Percentiles rank a stretch among this genome's conserved stretches.
Conservation (phyloP, 192 early-diverging fungal species). For the Umbelopsis ramanniana region DNA sequence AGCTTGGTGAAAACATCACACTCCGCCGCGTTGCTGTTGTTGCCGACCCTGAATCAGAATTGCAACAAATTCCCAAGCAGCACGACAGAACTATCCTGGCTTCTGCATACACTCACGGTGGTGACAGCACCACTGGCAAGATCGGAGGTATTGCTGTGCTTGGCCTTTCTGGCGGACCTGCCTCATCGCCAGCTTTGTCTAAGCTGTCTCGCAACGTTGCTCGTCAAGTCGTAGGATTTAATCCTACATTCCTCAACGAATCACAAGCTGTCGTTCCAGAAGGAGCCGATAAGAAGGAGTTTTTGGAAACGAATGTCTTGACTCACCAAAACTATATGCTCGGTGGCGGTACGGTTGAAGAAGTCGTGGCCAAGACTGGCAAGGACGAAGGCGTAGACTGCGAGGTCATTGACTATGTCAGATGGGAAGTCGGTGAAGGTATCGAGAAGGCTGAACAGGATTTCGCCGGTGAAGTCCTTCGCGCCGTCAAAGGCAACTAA, state of each 20-base stretch:
- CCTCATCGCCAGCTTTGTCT: constrained; percentile 44
- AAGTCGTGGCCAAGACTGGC: constrained; percentile 58
- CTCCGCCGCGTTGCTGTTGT: constrained; percentile 70
- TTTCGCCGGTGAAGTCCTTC: constrained; percentile 83
- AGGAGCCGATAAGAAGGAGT: constrained; percentile 44
- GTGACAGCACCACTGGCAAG: constrained; percentile 67
- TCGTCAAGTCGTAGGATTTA: constrained; percentile 87
- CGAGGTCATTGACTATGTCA: constrained; percentile 69
- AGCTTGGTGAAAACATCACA: constrained; percentile 88
- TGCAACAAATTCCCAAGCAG: constrained; percentile 10
- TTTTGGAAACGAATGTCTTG: constrained; percentile 61
- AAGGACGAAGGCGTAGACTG: constrained; percentile 53
- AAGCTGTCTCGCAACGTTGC: constrained; percentile 76
- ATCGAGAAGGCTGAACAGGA: constrained; percentile 75
- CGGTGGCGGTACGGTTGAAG: constrained; percentile 73
- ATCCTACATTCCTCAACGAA: constrained; percentile 61
- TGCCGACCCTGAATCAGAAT: constrained; percentile 25
- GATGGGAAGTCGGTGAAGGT: constrained; percentile 87
- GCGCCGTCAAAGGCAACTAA: constrained; percentile 37
- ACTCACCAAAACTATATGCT: constrained; percentile 75
- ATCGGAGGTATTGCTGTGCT: constrained; percentile 82
- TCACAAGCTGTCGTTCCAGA: constrained; percentile 49
- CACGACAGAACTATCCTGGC: constrained; percentile 45
- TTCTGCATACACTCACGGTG: constrained; percentile 79
- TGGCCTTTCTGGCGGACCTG: constrained; percentile 37